Evolutionary conservation across 1,284 basidiomycete species (phyloP), one percentile per base, ranked within the genome.

Genomic region (Calocybe gambosa): DNA sequence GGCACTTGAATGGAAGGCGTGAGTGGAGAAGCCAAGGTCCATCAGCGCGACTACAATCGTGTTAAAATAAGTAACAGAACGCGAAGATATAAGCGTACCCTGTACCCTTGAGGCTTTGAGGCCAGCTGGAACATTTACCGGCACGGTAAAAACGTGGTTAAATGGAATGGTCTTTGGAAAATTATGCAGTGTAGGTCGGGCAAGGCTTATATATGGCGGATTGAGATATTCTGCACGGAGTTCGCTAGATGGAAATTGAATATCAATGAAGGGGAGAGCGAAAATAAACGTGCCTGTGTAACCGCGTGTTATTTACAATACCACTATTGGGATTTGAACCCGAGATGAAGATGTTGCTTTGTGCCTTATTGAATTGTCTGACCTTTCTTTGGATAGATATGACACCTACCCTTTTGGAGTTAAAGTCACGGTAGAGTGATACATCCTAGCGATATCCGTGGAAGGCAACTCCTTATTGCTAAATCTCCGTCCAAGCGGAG

Each of bases 211-310:
- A 62, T 68, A 75, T 1, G 74, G 74, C 12, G 74, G 72, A 55
- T 70, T 67, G 42, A 74, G 64, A 50, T 68, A 73, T 58, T 77
- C 71, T 3, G 74, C 68, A 2, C 71, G 60, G 58, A 72, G 74
- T 57, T 75, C 73, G 35, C 72, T 77, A 34, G 50, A 18, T 47
- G 20, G 21, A 35, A 2, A 33, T 13, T 23, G 12, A 35, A 1
- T 29, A 36, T 9, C 7, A 8, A 35, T n/a, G 13, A 0, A 18
- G 10, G 16, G 23, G 10, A 39, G 2, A 0, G 23, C 10, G 9
- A 12, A n/a, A 42, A 43, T 18, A 15, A 5, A 42, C 58, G 42
- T n/a, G 65, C 65, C 59, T 62, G 45, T 52, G 56, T 46, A 62
- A 64, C 33, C 60, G 58, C 10, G 59, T 63, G 35, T 55, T 61